phyloP scores from a whole-genome alignment of 2,329 filamentous ascomycete genomes.

The Chalaropsis ovoidea region DNA sequence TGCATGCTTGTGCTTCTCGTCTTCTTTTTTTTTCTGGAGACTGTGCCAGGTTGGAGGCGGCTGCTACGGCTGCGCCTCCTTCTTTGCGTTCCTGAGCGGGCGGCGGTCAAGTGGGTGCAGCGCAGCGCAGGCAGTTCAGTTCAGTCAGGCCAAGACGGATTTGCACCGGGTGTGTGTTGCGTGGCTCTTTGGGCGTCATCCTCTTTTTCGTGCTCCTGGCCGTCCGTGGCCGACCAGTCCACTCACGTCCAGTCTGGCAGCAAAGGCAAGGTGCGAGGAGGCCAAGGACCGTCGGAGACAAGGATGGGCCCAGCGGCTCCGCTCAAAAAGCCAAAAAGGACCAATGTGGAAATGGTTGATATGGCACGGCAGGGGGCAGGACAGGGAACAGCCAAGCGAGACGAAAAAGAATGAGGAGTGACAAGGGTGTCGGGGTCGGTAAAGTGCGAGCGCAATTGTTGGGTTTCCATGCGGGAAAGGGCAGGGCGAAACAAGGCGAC shows the following conservation, averaged over 20 bases:
- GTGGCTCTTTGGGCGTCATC: constrained; percentile 3
- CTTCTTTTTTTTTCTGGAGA: not conserved
- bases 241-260: not conserved
- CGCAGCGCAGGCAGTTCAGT: not conserved
- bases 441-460: not conserved
- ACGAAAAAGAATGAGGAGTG: constrained; percentile 11
- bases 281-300: constrained; percentile 6
- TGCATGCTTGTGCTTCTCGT: not conserved
- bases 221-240: not conserved
- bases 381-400: constrained; percentile 9
- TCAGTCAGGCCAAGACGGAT: not conserved
- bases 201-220: not conserved
- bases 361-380: constrained; percentile 11
- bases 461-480: not conserved
- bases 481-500: constrained; percentile 2
- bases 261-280: not conserved
- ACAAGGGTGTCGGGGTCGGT: constrained; percentile 11
- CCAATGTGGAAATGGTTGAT: not conserved
- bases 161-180: not conserved
- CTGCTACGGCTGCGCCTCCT: constrained; percentile 10
- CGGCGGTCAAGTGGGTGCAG: not conserved
- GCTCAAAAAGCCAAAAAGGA: constrained; percentile 14
- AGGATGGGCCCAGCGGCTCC: constrained; percentile 20
- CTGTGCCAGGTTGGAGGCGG: not conserved
- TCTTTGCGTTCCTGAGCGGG: not conserved